phyloP scores from a whole-genome alignment of 2,329 filamentous ascomycete species.

The Ciborinia camelliae region DNA sequence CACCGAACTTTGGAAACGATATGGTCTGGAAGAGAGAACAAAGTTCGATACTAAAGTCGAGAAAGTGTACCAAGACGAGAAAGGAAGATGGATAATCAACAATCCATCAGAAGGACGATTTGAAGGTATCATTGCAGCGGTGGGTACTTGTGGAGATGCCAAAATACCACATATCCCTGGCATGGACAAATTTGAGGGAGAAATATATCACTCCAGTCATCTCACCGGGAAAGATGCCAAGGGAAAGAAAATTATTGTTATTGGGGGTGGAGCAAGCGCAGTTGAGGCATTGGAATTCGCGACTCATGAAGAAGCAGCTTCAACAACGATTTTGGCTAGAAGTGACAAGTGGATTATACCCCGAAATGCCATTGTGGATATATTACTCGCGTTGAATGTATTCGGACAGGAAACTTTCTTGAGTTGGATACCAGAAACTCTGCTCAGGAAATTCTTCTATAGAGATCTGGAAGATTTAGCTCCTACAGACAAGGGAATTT shows the following conservation, averaged over 20 bases:
- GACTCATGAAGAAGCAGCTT: constrained; percentile 59
- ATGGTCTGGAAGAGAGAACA: constrained; percentile 67
- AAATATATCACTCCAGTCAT: constrained; percentile 71
- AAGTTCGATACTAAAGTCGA: constrained; percentile 68
- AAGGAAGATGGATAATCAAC: constrained; percentile 76
- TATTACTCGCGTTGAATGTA: constrained; percentile 72
- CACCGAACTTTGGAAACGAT: constrained; percentile 68
- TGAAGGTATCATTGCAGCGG: constrained; percentile 72
- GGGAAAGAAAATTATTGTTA: constrained; percentile 71
- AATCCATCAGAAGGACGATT: constrained; percentile 66
- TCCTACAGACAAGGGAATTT: constrained; percentile 68
- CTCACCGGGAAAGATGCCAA: constrained; percentile 70
- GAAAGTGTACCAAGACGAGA: constrained; percentile 64
- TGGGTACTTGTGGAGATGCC: constrained; percentile 77
- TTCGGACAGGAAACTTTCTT: constrained; percentile 73
- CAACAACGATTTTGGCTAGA: constrained; percentile 70
- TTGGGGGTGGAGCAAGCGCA: constrained; percentile 77
- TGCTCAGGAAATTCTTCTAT: constrained; percentile 78
- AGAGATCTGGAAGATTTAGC: constrained; percentile 73
- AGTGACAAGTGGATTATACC: constrained; percentile 88
- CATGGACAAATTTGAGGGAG: constrained; percentile 69
- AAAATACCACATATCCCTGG: constrained; percentile 69
- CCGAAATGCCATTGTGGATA: constrained; percentile 70
- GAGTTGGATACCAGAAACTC: constrained; percentile 72
- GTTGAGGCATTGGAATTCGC: constrained; percentile 83